Percentiles rank a stretch among this genome's conserved stretches.
These are phyloP conservation scores for Solanum corneliomulleri DNA, from an alignment of 257 asterid species.

Conservation along the genomic window DNA sequence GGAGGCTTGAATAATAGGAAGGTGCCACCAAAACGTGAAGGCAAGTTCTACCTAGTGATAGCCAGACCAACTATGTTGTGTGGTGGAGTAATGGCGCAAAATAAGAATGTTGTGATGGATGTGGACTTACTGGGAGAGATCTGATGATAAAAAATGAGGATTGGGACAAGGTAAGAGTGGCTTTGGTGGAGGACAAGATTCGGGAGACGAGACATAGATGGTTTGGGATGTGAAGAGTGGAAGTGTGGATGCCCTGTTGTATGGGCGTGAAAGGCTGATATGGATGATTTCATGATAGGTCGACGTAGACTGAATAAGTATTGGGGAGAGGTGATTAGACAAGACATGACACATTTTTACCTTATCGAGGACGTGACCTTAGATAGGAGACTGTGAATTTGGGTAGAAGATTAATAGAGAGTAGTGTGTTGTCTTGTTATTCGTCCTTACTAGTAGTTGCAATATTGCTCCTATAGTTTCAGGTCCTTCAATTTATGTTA, in stretches of 20 bases:
- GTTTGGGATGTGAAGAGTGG: background rate
- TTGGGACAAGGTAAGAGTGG: background rate
- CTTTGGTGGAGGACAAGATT: background rate
- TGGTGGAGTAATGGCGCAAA: background rate
- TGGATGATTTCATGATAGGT: too few species aligned
- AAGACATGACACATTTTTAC: background rate
- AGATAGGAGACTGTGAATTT: background rate
- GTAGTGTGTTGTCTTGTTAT: background rate
- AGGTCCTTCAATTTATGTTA: too few species aligned
- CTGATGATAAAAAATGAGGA: background rate
- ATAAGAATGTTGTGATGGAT: background rate
- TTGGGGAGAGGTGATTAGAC: too few species aligned
- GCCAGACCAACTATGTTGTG: background rate
- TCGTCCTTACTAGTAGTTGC: background rate
- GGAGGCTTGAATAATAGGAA: background rate
- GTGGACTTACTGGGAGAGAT: background rate
- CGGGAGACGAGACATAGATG: background rate
- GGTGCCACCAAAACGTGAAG: background rate
- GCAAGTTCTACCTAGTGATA: background rate
- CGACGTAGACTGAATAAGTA: background rate
- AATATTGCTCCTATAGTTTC: too few species aligned
- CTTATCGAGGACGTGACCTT: background rate
- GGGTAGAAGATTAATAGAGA: background rate
- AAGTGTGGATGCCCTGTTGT: background rate
- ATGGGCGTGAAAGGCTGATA: background rate